These are phyloP conservation scores for Incumbomyces delicatus DNA, from an alignment of 2,329 filamentous ascomycete genomes.

Conservation along the genomic window DNA sequence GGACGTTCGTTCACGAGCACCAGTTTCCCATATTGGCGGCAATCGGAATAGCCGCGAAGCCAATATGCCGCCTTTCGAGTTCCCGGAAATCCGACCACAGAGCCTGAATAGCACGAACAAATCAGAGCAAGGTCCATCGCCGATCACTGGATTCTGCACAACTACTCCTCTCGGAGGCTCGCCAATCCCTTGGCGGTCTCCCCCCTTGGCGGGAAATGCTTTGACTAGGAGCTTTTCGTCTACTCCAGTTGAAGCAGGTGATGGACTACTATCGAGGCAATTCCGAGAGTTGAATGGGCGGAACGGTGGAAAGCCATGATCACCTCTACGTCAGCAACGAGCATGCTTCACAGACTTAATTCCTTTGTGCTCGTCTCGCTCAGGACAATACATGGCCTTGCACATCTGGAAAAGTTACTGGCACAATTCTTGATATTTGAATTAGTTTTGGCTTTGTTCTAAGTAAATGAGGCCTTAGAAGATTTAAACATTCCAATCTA, in stretches of 20 bases:
- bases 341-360: too few relatives aligned
- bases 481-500: too few relatives aligned
- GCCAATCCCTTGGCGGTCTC: slow-evolving; percentile 14
- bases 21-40: neutral
- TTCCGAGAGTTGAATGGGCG: slow-evolving; percentile 14
- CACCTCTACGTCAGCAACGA: too few relatives aligned
- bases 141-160: slow-evolving; percentile 15
- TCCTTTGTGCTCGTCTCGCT: too few relatives aligned
- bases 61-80: neutral
- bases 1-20: neutral
- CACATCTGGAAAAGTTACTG: too few relatives aligned
- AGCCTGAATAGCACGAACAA: neutral
- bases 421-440: too few relatives aligned
- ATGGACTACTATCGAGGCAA: slow-evolving; percentile 18
- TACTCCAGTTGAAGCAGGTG: slow-evolving; percentile 13
- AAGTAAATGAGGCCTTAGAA: too few relatives aligned
- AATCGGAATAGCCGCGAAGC: neutral
- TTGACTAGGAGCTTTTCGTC: slow-evolving; percentile 12
- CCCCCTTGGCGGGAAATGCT: neutral
- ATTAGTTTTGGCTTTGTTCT: too few relatives aligned
- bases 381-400: too few relatives aligned
- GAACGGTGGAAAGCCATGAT: too few relatives aligned
- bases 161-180: slow-evolving; percentile 17
- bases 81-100: neutral
- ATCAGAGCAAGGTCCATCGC: slow-evolving; percentile 1